phyloP scores from a whole-genome alignment of 306 rosid species.

The Hippophae tibetana region DNA sequence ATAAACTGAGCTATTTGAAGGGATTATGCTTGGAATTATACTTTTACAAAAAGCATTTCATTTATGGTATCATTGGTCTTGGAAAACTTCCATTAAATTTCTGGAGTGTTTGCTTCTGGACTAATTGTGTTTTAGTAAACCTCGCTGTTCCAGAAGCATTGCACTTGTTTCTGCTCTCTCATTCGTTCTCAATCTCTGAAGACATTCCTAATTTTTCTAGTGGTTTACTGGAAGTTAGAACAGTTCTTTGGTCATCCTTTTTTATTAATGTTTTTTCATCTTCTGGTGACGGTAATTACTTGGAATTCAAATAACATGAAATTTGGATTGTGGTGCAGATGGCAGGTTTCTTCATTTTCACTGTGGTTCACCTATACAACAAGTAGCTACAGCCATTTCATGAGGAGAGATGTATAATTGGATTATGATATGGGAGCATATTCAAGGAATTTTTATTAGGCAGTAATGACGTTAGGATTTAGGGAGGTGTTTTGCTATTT shows the following conservation, averaged over 20 bases:
- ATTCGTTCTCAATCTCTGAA: too few relatives aligned
- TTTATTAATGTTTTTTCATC: background rate
- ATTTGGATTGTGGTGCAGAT: conserved; percentile 46
- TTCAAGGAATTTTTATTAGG: conserved; percentile 45
- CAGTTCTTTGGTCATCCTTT: background rate
- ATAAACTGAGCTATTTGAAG: too few relatives aligned
- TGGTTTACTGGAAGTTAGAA: too few relatives aligned
- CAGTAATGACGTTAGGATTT: background rate
- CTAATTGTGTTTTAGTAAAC: too few relatives aligned
- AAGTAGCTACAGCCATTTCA: conserved; percentile 38
- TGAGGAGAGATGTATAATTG: conserved; percentile 11
- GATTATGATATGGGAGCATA: conserved; percentile 13
- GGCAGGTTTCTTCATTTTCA: conserved; percentile 69
- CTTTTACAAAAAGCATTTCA: too few relatives aligned
- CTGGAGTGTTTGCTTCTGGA: too few relatives aligned
- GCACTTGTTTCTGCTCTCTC: too few relatives aligned
- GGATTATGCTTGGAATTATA: too few relatives aligned
- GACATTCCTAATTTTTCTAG: too few relatives aligned
- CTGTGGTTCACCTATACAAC: conserved; percentile 48
- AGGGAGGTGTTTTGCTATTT: conserved; percentile 14
- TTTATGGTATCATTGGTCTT: too few relatives aligned
- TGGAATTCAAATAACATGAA: background rate
- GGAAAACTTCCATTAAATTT: too few relatives aligned
- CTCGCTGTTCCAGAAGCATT: too few relatives aligned
- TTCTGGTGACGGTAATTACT: conserved; percentile 1